A percentile compares a stretch with the other conserved stretches of the same genome.
Evolutionary conservation across 163 green algal species (phyloP).

Genomic region (Scenedesmus sp.): DNA sequence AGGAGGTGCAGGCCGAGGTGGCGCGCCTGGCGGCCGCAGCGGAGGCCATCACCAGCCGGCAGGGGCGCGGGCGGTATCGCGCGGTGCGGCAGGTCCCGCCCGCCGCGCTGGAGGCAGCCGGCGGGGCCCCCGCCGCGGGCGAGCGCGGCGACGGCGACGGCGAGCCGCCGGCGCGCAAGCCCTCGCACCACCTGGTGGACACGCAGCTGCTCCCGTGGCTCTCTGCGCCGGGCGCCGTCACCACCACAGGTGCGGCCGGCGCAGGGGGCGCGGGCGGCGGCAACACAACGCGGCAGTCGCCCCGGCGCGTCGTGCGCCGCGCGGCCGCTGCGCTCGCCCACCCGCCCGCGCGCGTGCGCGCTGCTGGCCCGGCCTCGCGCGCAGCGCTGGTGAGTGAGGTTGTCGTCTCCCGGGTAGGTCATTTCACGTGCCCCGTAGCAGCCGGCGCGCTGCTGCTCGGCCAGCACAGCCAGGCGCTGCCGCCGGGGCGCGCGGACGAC

Average conservation of each 20-base stretch:
- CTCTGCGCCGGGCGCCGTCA: no score
- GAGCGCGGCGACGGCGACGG: no score
- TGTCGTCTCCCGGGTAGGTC: neutral
- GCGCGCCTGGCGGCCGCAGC: neutral
- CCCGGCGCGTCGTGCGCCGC: no score
- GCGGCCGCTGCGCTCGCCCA: no score
- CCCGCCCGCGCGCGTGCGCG: neutral
- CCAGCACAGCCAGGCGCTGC: slow-evolving; percentile 6
- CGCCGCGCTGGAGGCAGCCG: neutral
- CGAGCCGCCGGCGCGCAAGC: no score
- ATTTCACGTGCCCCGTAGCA: slow-evolving; percentile 7
- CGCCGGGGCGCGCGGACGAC: neutral
- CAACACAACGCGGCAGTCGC: no score
- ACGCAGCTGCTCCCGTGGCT: no score
- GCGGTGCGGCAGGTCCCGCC: slow-evolving; percentile 1
- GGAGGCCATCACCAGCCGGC: neutral
- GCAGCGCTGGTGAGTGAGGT: slow-evolving; percentile 12
- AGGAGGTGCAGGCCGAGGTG: neutral
- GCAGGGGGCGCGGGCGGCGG: no score
- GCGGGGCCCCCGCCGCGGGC: no score
- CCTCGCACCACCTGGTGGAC: no score
- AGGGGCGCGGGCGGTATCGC: neutral
- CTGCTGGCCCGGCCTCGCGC: no score
- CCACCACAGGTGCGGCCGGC: no score
- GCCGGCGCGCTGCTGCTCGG: slow-evolving; percentile 7